Conservation (phyloP, 1,284 basidiomycete genomes). For the Fomes fomentarius region DNA sequence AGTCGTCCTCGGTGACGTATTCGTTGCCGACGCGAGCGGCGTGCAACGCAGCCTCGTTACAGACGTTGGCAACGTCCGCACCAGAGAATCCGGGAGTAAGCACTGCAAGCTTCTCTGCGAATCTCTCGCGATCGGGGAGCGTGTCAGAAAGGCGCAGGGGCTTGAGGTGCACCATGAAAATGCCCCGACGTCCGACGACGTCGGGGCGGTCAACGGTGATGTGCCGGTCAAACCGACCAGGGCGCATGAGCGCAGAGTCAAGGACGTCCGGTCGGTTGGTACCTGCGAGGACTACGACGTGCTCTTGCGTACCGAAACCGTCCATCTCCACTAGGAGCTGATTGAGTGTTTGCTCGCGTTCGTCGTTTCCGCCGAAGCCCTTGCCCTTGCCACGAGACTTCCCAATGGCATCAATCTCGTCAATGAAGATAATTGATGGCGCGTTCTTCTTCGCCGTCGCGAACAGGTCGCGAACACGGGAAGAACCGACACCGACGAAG, state of each 20-base stretch:
- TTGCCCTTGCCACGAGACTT: slow-evolving; percentile 92
- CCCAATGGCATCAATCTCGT: slow-evolving; percentile 98
- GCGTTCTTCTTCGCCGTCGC: slow-evolving; percentile 97
- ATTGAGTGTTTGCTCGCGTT: slow-evolving; percentile 97
- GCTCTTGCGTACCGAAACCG: slow-evolving; percentile 95
- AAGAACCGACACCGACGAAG: slow-evolving; percentile 99
- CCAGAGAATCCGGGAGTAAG: slow-evolving; percentile 98
- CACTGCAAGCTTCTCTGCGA: slow-evolving; percentile 93
- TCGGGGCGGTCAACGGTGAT: slow-evolving; percentile 97
- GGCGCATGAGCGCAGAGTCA: slow-evolving; percentile 93
- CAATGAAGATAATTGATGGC: slow-evolving; percentile 97
- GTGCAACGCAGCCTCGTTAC: slow-evolving; percentile 96
- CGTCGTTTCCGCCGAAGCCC: slow-evolving; percentile 93
- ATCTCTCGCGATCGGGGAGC: slow-evolving; percentile 59
- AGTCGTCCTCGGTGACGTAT: slow-evolving; percentile 83
- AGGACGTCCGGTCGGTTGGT: slow-evolving; percentile 98
- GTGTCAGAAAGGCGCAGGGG: slow-evolving; percentile 76
- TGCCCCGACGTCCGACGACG: slow-evolving; percentile 91
- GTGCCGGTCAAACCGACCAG: slow-evolving; percentile 97
- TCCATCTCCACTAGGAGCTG: slow-evolving; percentile 99
- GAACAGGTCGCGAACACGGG: slow-evolving; percentile 96
- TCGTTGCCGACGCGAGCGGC: slow-evolving; percentile 89
- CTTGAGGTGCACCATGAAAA: slow-evolving; percentile 91
- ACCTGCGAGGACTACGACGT: slow-evolving; percentile 95
- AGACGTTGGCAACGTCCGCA: slow-evolving; percentile 98